Percentiles rank a stretch among this genome's conserved stretches.
Evolutionary conservation across 2,329 filamentous ascomycete species (phyloP).

Genomic region (Botrytis hyacinthi): DNA sequence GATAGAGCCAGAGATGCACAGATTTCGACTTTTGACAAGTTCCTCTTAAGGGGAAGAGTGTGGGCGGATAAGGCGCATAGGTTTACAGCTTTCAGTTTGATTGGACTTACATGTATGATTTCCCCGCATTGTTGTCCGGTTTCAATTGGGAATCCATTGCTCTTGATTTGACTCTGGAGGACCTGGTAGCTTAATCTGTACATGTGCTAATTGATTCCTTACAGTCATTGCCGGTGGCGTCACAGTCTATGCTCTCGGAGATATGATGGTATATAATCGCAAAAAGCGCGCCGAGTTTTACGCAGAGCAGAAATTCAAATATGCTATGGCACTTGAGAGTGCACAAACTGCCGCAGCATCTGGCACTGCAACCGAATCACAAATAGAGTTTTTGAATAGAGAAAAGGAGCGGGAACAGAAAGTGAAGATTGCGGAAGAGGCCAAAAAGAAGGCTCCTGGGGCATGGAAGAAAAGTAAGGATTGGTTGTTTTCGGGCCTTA

Average conservation of each 20-base stretch:
- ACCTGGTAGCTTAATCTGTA: conserved; percentile 18
- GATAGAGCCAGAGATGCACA: conserved; percentile 37
- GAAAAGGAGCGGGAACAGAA: conserved; percentile 53
- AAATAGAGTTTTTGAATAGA: conserved; percentile 50
- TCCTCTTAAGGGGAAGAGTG: conserved; percentile 37
- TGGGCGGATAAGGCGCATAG: conserved; percentile 41
- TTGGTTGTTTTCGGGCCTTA: conserved; percentile 39
- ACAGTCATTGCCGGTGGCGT: conserved; percentile 58
- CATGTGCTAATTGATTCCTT: conserved; percentile 8
- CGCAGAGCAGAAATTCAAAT: conserved; percentile 47
- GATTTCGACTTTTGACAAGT: conserved; percentile 37
- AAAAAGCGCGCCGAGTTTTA: conserved; percentile 62
- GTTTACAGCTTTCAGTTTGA: conserved; percentile 38
- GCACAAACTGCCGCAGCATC: conserved; percentile 44
- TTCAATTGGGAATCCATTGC: not conserved
- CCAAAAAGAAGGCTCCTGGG: conserved; percentile 33
- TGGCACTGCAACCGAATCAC: conserved; percentile 49
- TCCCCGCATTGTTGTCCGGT: not conserved
- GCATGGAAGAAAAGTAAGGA: conserved; percentile 33
- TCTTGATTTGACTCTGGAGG: conserved; percentile 6
- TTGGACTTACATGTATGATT: conserved; percentile 38
- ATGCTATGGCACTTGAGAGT: conserved; percentile 45
- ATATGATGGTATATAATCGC: conserved; percentile 67
- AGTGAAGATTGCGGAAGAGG: conserved; percentile 25
- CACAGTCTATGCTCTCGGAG: conserved; percentile 62